A percentile compares a stretch with the other conserved stretches of the same genome.
These are phyloP conservation scores for Daedaleopsis nitida DNA, from an alignment of 768 basidiomycete genomes.

Conservation along the genomic window DNA sequence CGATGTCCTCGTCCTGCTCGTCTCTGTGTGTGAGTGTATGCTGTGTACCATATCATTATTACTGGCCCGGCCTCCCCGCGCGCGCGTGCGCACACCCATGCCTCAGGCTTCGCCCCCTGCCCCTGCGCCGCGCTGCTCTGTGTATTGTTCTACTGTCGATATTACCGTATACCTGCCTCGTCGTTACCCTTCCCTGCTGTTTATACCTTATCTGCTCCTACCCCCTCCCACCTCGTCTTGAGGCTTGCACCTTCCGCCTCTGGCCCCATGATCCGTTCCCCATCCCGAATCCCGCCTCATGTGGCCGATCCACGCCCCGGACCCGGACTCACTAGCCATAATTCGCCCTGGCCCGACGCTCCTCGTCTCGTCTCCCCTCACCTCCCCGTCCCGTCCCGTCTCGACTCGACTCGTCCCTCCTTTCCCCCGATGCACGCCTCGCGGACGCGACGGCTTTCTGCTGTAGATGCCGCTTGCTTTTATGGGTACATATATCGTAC, in stretches of 20 bases:
- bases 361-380: neutral
- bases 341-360: slow-evolving; percentile 12
- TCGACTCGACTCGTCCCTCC: neutral
- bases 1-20: neutral
- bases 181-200: slow-evolving; percentile 18
- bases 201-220: slow-evolving; percentile 13
- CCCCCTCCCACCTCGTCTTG: neutral
- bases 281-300: neutral
- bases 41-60: slow-evolving; percentile 23
- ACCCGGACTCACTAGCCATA: slow-evolving; percentile 17
- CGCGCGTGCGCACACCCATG: too few species aligned
- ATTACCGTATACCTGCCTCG: slow-evolving; percentile 10
- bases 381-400: neutral
- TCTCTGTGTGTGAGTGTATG: slow-evolving; percentile 18
- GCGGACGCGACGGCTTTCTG: neutral
- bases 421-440: neutral
- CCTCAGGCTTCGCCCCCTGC: too few species aligned
- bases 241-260: neutral
- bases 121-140: slow-evolving; percentile 6
- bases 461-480: neutral
- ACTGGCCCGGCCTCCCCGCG: slow-evolving; percentile 7
- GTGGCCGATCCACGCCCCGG: too few species aligned
- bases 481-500: too few species aligned
- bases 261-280: neutral
- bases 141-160: slow-evolving; percentile 23